These are phyloP conservation scores for Tricholoma sp. DNA, from an alignment of 768 basidiomycete species.

Conservation along the genomic window DNA sequence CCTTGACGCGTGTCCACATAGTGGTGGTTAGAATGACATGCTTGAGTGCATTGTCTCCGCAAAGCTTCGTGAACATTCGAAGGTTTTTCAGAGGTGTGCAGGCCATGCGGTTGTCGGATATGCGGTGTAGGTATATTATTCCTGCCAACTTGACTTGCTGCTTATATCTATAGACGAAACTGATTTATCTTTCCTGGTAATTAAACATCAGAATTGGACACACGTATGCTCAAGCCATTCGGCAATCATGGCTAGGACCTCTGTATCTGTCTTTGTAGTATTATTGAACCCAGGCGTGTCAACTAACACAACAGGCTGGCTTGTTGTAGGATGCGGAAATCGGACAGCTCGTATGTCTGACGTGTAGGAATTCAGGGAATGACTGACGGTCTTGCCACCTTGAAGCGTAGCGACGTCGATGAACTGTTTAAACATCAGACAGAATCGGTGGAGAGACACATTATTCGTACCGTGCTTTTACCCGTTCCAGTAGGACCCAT, in stretches of 20 bases:
- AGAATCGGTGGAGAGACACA: background rate
- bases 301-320: background rate
- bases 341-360: background rate
- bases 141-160: conserved; percentile 23
- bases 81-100: conserved; percentile 34
- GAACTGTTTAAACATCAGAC: background rate
- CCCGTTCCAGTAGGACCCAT: conserved; percentile 10
- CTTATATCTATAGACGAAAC: conserved; percentile 6
- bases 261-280: background rate
- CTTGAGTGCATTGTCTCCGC: conserved; percentile 15
- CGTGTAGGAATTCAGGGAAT: background rate
- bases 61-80: conserved; percentile 37
- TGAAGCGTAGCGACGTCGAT: background rate
- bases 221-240: background rate
- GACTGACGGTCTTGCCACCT: background rate
- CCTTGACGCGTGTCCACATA: background rate
- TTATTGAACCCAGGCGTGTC: background rate
- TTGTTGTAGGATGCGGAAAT: background rate
- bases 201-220: background rate
- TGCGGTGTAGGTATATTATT: conserved; percentile 35
- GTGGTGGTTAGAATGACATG: background rate
- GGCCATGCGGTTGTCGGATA: conserved; percentile 28
- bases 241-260: background rate
- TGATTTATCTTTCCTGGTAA: background rate
- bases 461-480: conserved; percentile 3